Evolutionary conservation across 768 basidiomycete genomes (phyloP), one percentile per base, ranked within the genome.

Genomic region (Macrolepiota fuliginosa): DNA sequence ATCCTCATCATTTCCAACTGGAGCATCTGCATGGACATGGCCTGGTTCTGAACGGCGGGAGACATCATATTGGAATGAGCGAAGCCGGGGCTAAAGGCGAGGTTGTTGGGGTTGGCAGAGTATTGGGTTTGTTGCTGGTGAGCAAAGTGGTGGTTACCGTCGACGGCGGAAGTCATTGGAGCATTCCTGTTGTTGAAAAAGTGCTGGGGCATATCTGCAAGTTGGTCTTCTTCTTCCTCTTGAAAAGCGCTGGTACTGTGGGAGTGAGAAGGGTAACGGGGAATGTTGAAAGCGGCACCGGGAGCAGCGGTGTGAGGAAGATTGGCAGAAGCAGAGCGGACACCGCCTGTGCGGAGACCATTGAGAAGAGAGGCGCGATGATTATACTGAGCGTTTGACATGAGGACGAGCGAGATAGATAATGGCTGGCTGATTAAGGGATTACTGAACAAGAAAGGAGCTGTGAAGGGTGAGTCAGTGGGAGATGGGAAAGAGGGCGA

Each of bases 331-430:
- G 81, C 69, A n/a, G 92, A 87, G 67, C 92, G 89, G 63, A 94
- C 93, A 53, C 92, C 92, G 72, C 92, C 93, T 57, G 92, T 94
- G 72, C 92, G 90, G 70, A 94, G 91, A 67, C 90, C 91, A 63
- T 89, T 81, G 74, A 94, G 91, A 70, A 94, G 91, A 64, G 91
- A 90, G 54, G 93, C 91, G 68, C 92, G 90, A 64, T 79, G 76
- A 73, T 81, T 87, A 68, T 81, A 70, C 54, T 76, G 75, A 61
- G 76, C 68, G 70, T 78, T 76, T 71, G 81, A 73, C 81, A 82
- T 82, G 56, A 65, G 64, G 60, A 58, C 63, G 67, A 70, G 65
- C 63, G 62, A 59, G 73, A 73, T 71, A 71, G 73, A 76, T 72
- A 72, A 65, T 66, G 67, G 68, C 51, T 68, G 56, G 55, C 56